These are phyloP conservation scores for Aspergillus kassunensis DNA, from an alignment of 495 filamentous ascomycete species.

Conservation along the genomic window DNA sequence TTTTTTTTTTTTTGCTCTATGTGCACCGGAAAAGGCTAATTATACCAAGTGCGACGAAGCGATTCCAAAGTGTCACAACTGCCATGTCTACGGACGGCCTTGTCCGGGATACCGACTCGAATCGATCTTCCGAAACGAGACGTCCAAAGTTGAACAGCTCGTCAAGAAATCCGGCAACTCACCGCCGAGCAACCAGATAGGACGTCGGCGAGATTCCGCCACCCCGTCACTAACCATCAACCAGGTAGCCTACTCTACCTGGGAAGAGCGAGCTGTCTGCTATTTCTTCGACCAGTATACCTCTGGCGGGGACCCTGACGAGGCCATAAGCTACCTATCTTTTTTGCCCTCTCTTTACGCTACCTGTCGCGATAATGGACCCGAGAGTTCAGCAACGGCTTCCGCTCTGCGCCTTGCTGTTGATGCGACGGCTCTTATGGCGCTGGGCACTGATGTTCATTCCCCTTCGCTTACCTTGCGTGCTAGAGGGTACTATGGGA, in stretches of 20 bases:
- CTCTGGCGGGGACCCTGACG: slow-evolving; percentile 18
- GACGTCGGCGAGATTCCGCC: neutral
- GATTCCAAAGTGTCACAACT: slow-evolving; percentile 40
- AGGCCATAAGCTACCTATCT: slow-evolving; percentile 29
- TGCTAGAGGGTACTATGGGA: slow-evolving; percentile 34
- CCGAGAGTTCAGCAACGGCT: slow-evolving; percentile 16
- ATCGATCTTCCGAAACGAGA: slow-evolving; percentile 41
- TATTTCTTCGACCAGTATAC: slow-evolving; percentile 47
- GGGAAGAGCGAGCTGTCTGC: slow-evolving; percentile 40
- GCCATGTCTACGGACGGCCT: slow-evolving; percentile 35
- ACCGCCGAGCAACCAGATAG: slow-evolving; percentile 1
- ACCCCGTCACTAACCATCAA: slow-evolving; percentile 16
- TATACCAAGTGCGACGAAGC: slow-evolving; percentile 37
- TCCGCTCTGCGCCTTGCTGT: slow-evolving; percentile 37
- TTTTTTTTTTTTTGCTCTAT: neutral
- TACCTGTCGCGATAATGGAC: slow-evolving; percentile 19
- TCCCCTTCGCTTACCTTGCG: slow-evolving; percentile 26
- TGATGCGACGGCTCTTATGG: slow-evolving; percentile 37
- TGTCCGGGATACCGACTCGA: slow-evolving; percentile 43
- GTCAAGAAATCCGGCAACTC: slow-evolving; percentile 21
- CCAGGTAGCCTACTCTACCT: slow-evolving; percentile 29
- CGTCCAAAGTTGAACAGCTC: slow-evolving; percentile 26
- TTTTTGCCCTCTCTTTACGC: slow-evolving; percentile 38
- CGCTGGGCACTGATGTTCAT: slow-evolving; percentile 31
- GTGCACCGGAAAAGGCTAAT: slow-evolving; percentile 15